These are phyloP conservation scores for Domatiomyces globalis DNA, from an alignment of 2,329 filamentous ascomycete genomes.

Conservation along the genomic window DNA sequence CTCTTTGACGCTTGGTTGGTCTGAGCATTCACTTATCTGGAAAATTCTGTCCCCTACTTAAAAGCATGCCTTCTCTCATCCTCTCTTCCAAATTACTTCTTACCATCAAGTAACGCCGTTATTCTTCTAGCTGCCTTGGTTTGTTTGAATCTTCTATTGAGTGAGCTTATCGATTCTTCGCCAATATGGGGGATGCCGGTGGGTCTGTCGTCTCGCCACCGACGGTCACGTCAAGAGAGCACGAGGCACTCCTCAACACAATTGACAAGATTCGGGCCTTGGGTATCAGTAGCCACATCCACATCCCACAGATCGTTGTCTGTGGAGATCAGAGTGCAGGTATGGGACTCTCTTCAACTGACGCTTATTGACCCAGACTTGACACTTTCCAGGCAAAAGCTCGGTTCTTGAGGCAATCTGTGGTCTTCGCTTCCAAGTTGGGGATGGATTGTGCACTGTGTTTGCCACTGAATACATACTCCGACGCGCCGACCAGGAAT, in stretches of 20 bases:
- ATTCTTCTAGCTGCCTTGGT: no score
- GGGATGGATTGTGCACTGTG: slow-evolving; percentile 43
- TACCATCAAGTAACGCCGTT: no score
- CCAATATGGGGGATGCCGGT: background rate
- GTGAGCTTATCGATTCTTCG: background rate
- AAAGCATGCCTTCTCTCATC: no score
- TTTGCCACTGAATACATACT: slow-evolving; percentile 49
- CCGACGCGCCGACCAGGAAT: slow-evolving; percentile 25
- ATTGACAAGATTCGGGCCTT: slow-evolving; percentile 39
- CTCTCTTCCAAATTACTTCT: no score
- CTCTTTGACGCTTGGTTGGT: no score
- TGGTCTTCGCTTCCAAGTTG: slow-evolving; percentile 44
- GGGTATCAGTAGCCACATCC: slow-evolving; percentile 35
- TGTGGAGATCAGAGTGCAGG: slow-evolving; percentile 41
- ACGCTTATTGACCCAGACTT: background rate
- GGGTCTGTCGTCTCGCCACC: background rate
- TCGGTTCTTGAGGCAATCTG: slow-evolving; percentile 52
- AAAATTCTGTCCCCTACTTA: no score
- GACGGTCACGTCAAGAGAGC: slow-evolving; percentile 8
- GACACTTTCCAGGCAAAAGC: slow-evolving; percentile 35
- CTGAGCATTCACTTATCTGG: no score
- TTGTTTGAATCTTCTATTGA: background rate
- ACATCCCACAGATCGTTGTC: slow-evolving; percentile 43
- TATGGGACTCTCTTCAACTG: background rate
- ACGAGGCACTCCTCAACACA: slow-evolving; percentile 37